phyloP scores from a whole-genome alignment of 345 rosid species.

The Rubroshorea leprosula region DNA sequence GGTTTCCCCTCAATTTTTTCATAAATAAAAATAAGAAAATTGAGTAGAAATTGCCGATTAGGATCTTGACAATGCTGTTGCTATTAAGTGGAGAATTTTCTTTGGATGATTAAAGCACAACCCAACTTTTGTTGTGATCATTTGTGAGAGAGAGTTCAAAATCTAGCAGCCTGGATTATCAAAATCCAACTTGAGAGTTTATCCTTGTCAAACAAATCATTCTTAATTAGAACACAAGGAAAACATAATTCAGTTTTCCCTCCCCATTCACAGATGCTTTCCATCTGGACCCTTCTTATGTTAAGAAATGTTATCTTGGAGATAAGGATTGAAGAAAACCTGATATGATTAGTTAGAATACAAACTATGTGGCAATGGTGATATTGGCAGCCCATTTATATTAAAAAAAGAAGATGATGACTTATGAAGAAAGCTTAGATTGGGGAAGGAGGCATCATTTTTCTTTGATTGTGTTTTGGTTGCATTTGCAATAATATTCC shows the following conservation, averaged over 20 bases:
- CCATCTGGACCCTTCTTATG: conserved; percentile 27
- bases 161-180: conserved; percentile 15
- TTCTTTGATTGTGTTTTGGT: conserved; percentile 17
- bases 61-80: conserved; percentile 18
- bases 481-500: conserved; percentile 4
- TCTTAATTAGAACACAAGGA: conserved; percentile 20
- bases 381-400: conserved; percentile 17
- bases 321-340: conserved; percentile 17
- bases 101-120: conserved; percentile 23
- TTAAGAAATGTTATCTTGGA: conserved; percentile 23
- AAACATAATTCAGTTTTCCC: conserved; percentile 9
- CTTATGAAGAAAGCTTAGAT: conserved; percentile 19
- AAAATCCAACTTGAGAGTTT: conserved; percentile 22
- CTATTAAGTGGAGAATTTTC: conserved; percentile 26
- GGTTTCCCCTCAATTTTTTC: background rate
- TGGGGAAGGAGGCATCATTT: conserved; percentile 33
- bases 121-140: conserved; percentile 21
- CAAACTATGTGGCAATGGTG: conserved; percentile 23
- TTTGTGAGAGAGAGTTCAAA: conserved; percentile 6
- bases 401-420: conserved; percentile 12
- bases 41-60: conserved; percentile 9
- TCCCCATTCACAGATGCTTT: conserved; percentile 24
- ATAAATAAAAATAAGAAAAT: conserved; percentile 5
- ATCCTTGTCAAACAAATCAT: conserved; percentile 17
- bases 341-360: too few relatives aligned